A percentile compares a stretch with the other conserved stretches of the same genome.
These are phyloP conservation scores for Penicillium paneum DNA, from an alignment of 2,329 filamentous ascomycete species.

Conservation along the genomic window DNA sequence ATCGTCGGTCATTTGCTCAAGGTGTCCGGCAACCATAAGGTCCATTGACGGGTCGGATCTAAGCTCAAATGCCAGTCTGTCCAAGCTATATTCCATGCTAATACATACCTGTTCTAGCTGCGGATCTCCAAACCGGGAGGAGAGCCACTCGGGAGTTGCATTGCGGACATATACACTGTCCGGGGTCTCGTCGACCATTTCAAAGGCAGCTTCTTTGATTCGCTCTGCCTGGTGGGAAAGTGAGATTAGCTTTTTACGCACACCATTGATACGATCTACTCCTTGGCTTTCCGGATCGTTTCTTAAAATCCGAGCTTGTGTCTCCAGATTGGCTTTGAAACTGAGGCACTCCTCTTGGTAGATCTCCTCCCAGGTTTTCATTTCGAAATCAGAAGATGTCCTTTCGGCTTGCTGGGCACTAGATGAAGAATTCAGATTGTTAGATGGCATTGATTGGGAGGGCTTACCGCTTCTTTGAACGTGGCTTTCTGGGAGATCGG, in stretches of 20 bases:
- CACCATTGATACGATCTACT: not conserved
- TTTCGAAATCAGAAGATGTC: not conserved
- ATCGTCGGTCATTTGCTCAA: not conserved
- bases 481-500: not conserved
- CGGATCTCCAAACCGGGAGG: not conserved
- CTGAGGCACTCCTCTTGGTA: not conserved
- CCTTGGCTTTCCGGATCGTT: not conserved
- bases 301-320: not conserved
- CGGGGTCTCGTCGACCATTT: not conserved
- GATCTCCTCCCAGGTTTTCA: not conserved
- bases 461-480: not conserved
- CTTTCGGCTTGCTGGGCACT: not conserved
- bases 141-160: not conserved
- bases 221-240: not conserved
- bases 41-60: not conserved
- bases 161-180: not conserved
- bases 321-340: not conserved
- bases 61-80: not conserved
- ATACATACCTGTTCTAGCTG: not conserved
- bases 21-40: not conserved
- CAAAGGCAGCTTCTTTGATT: not conserved
- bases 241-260: not conserved
- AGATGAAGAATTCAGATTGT: not conserved
- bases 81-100: not conserved
- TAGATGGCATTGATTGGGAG: too few species aligned